Percentiles rank a stretch among this genome's conserved stretches.
Conservation (phyloP, 257 asterid species). For the Rehmannia glutinosa region DNA sequence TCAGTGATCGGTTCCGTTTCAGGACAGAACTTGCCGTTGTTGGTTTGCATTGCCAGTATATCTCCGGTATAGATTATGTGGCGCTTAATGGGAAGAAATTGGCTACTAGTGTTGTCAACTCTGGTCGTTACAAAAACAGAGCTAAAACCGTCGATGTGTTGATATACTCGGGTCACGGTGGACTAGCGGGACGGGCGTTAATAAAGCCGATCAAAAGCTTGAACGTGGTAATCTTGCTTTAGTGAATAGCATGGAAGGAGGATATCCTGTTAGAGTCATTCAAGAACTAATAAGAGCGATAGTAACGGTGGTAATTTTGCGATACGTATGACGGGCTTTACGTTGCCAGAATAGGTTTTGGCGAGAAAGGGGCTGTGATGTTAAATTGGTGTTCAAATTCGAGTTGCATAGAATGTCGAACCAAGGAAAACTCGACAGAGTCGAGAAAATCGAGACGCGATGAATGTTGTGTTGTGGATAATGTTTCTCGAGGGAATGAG, state of each 20-base stretch:
- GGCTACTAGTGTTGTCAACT: conserved; percentile 70
- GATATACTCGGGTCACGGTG: conserved; percentile 76
- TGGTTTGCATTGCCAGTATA: conserved; percentile 50
- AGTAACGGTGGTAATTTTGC: not conserved
- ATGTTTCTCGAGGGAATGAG: conserved; percentile 46
- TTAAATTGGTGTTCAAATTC: conserved; percentile 35
- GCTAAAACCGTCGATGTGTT: conserved; percentile 27
- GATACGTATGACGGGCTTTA: conserved; percentile 42
- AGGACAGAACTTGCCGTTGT: conserved; percentile 59
- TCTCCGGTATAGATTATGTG: conserved; percentile 49
- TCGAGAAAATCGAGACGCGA: not conserved
- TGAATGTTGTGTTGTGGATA: conserved; percentile 21
- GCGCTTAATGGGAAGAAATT: conserved; percentile 22
- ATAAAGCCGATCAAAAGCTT: conserved; percentile 41
- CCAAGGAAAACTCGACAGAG: conserved; percentile 20
- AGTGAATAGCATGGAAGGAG: conserved; percentile 29
- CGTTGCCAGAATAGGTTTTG: conserved; percentile 14
- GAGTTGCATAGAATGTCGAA: conserved; percentile 31
- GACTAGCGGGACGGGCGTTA: conserved; percentile 17
- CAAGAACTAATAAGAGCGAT: not conserved
- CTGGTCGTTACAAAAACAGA: conserved; percentile 48
- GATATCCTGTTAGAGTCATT: conserved; percentile 37
- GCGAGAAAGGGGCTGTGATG: conserved; percentile 23
- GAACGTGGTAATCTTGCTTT: conserved; percentile 64
- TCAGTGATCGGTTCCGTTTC: conserved; percentile 61